These are phyloP conservation scores for Leccinum variicolor DNA, from an alignment of 768 basidiomycete genomes.

Conservation along the genomic window DNA sequence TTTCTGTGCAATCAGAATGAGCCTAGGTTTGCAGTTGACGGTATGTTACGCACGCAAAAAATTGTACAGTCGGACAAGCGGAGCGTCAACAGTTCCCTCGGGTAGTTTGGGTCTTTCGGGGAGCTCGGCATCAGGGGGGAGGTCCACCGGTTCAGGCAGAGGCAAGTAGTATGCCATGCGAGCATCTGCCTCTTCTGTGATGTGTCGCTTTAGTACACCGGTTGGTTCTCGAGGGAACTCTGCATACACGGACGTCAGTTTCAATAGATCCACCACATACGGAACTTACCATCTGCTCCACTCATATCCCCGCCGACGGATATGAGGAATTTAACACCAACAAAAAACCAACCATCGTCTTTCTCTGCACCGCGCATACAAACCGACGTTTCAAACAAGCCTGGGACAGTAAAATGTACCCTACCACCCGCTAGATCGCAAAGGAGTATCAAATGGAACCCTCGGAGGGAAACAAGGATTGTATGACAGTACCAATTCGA, in stretches of 20 bases:
- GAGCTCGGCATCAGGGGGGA: constrained; percentile 38
- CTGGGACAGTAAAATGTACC: constrained; percentile 69
- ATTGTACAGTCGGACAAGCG: constrained; percentile 82
- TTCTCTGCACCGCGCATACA: constrained; percentile 68
- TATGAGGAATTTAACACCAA: constrained; percentile 71
- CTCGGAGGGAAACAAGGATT: constrained; percentile 12
- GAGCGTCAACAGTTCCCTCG: constrained; percentile 68
- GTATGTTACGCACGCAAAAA: constrained; percentile 69
- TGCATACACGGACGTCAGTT: constrained; percentile 23
- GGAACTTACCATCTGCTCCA: constrained; percentile 57
- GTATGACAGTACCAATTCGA: constrained; percentile 50
- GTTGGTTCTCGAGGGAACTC: constrained; percentile 73
- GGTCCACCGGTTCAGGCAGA: constrained; percentile 38
- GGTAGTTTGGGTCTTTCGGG: constrained; percentile 50
- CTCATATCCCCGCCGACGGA: constrained; percentile 71
- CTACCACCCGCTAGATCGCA: constrained; percentile 64
- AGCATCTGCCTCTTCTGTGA: constrained; percentile 69
- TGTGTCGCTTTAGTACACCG: constrained; percentile 59
- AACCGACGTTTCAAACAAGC: constrained; percentile 70
- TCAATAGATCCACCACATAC: not conserved
- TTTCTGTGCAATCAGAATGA: constrained; percentile 46
- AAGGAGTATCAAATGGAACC: constrained; percentile 14
- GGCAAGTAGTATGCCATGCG: constrained; percentile 64
- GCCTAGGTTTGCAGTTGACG: not conserved
- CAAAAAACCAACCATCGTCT: constrained; percentile 84